These are phyloP conservation scores for Lactarius hatsudake DNA, from an alignment of 768 basidiomycete species.

Conservation along the genomic window DNA sequence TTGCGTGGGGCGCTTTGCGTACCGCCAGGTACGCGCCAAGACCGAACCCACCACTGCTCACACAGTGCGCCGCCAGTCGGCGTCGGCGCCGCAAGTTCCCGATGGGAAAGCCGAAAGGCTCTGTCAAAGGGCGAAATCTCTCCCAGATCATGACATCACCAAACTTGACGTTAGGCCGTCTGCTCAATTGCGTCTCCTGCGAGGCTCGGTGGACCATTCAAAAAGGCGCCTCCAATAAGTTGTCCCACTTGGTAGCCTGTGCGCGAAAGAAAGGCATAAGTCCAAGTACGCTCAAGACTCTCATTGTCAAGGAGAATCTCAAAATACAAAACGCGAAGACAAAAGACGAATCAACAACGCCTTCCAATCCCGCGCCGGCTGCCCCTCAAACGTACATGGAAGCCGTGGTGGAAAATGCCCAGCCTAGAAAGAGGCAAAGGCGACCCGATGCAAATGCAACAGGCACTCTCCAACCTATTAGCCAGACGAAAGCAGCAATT, in stretches of 20 bases:
- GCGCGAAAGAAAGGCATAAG: conserved; percentile 56
- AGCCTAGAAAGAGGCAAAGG: conserved; percentile 19
- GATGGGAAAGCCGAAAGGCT: conserved; percentile 16
- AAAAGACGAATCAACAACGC: conserved; percentile 1
- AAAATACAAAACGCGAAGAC: neutral
- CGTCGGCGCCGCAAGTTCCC: neutral
- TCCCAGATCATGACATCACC: conserved; percentile 37
- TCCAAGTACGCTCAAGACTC: conserved; percentile 51
- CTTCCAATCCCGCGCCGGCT: neutral
- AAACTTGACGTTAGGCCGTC: conserved; percentile 44
- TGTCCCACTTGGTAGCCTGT: conserved; percentile 64
- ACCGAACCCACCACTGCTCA: neutral
- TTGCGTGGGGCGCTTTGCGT: conserved; percentile 14
- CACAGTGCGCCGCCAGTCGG: neutral
- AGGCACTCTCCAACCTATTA: conserved; percentile 18
- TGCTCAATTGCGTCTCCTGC: conserved; percentile 64
- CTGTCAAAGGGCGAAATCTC: conserved; percentile 9
- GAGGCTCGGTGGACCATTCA: conserved; percentile 64
- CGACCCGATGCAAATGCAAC: conserved; percentile 10
- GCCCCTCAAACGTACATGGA: conserved; percentile 24
- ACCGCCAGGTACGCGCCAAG: neutral
- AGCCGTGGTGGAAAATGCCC: conserved; percentile 20
- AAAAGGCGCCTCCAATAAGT: conserved; percentile 62
- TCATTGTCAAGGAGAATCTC: conserved; percentile 50
- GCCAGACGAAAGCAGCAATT: conserved; percentile 25